phyloP scores from a whole-genome alignment of 352 stramenopile species.

The Globisporangium rhizosaccharum region DNA sequence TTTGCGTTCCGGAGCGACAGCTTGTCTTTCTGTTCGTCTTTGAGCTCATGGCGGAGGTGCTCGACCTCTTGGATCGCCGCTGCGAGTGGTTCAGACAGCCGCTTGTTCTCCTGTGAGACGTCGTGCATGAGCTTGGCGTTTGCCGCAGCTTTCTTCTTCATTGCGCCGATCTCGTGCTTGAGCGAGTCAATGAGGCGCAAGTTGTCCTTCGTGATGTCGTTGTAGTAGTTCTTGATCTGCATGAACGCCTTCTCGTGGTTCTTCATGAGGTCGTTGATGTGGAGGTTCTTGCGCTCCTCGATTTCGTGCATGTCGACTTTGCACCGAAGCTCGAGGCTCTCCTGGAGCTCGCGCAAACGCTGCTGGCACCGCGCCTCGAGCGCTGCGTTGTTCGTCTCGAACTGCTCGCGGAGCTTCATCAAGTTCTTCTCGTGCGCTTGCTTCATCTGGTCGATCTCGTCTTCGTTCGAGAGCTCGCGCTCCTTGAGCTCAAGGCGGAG shows the following conservation, averaged over 20 bases:
- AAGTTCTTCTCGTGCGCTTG: slow-evolving; percentile 91
- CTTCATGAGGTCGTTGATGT: slow-evolving; percentile 94
- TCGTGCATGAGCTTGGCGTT: slow-evolving; percentile 93
- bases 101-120: slow-evolving; percentile 91
- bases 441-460: slow-evolving; percentile 88
- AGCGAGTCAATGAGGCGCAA: slow-evolving; percentile 90
- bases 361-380: slow-evolving; percentile 71
- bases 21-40: slow-evolving; percentile 90
- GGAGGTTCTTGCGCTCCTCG: slow-evolving; percentile 92
- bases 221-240: slow-evolving; percentile 96
- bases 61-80: slow-evolving; percentile 87
- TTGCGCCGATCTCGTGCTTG: slow-evolving; percentile 90
- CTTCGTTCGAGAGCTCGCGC: slow-evolving; percentile 79
- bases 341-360: slow-evolving; percentile 62
- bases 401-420: slow-evolving; percentile 87
- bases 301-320: slow-evolving; percentile 94
- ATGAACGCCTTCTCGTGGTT: slow-evolving; percentile 92
- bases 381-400: slow-evolving; percentile 81
- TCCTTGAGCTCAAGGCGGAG: slow-evolving; percentile 83
- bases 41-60: slow-evolving; percentile 83
- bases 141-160: slow-evolving; percentile 89
- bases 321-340: slow-evolving; percentile 86
- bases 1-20: slow-evolving; percentile 88
- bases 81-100: slow-evolving; percentile 82
- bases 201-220: slow-evolving; percentile 94